phyloP scores from a whole-genome alignment of 306 rosid genomes.

The Acacia crassicarpa region DNA sequence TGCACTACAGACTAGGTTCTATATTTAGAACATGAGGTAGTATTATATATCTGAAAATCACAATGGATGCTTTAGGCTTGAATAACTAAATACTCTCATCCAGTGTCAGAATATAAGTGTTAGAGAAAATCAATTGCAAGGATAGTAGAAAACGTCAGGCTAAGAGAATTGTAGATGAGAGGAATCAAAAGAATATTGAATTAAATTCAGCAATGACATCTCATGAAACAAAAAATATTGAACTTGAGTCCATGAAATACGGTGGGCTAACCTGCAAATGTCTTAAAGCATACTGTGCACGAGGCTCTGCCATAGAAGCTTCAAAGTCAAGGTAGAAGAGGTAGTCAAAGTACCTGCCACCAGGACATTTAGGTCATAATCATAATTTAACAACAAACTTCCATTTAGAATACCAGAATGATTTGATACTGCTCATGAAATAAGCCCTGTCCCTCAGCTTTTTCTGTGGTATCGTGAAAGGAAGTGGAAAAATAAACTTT shows the following conservation, averaged over 20 bases:
- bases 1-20: no score
- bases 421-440: neutral
- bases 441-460: neutral
- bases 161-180: neutral
- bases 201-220: neutral
- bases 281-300: conserved; percentile 74
- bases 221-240: conserved; percentile 5
- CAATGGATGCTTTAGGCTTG: neutral
- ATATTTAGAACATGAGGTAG: no score
- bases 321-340: conserved; percentile 85
- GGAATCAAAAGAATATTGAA: neutral
- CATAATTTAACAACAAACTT: conserved; percentile 3
- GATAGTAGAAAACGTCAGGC: neutral
- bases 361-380: conserved; percentile 19
- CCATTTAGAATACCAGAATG: conserved; percentile 23
- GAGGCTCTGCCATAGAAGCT: conserved; percentile 90
- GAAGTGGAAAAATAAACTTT: neutral
- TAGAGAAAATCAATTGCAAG: neutral
- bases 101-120: no score
- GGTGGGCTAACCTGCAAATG: conserved; percentile 69
- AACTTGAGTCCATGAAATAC: conserved; percentile 13
- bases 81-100: no score
- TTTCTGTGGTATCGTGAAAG: neutral
- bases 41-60: neutral
- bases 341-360: conserved; percentile 81